Conservation (phyloP, 2,329 filamentous ascomycete species). For the Lecanicillium sp. region DNA sequence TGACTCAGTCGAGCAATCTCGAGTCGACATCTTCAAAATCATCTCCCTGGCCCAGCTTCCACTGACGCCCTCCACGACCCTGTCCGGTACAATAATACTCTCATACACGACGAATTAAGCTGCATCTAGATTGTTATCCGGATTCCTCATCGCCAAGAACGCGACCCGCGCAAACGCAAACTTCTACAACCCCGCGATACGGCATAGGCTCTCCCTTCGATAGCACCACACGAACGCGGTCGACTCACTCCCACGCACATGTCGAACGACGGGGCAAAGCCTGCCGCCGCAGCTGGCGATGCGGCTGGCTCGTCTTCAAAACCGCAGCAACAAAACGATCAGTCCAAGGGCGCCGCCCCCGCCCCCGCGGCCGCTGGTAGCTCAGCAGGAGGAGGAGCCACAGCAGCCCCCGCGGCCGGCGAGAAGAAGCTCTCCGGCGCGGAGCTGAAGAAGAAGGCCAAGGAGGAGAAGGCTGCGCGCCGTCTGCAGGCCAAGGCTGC, state of each 20-base stretch:
- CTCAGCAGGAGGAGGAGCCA: too few species aligned
- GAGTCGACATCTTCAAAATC: constrained; percentile 1
- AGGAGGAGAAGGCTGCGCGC: constrained; percentile 85
- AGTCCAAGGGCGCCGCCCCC: constrained; percentile 18
- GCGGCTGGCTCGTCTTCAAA: constrained; percentile 18
- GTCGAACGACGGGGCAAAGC: constrained; percentile 28
- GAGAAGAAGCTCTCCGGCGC: constrained; percentile 62
- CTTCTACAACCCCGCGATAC: constrained; percentile 1
- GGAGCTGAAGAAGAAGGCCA: constrained; percentile 80
- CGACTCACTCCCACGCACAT: too few species aligned
- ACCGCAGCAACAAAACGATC: constrained; percentile 22
- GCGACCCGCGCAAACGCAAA: neutral
- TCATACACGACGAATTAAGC: too few species aligned
- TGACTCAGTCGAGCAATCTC: constrained; percentile 9
- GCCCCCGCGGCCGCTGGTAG: constrained; percentile 12
- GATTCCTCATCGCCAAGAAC: too few species aligned
- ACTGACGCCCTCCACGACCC: too few species aligned
- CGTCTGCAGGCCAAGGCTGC: constrained; percentile 64
- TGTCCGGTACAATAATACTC: too few species aligned
- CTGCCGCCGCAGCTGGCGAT: constrained; percentile 22
- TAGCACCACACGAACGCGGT: neutral
- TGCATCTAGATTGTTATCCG: neutral
- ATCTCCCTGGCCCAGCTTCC: neutral
- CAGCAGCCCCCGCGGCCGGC: constrained; percentile 20
- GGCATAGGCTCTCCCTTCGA: neutral